Conservation (phyloP, 1,139 yeast species). For the Taphrina sp. region DNA sequence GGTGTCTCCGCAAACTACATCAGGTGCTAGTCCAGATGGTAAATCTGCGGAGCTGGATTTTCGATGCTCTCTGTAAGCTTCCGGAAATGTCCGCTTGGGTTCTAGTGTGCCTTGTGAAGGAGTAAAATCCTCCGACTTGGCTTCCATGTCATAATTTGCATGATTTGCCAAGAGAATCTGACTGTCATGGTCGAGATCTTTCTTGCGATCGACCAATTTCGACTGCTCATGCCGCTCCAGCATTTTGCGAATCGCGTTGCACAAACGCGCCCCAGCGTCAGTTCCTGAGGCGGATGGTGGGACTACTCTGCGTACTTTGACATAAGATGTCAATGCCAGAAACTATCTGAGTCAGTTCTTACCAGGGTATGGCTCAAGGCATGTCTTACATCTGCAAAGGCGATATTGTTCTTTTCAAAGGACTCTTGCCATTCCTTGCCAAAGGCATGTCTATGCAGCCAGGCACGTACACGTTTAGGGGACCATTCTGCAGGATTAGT, state of each 20-base stretch:
- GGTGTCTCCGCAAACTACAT: too few species aligned
- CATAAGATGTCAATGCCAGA: slow-evolving; percentile 20
- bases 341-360: slow-evolving; percentile 4
- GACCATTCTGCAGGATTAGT: slow-evolving; percentile 21
- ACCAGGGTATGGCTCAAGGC: background rate
- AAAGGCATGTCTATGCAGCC: slow-evolving; percentile 21
- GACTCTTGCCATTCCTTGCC: slow-evolving; percentile 29
- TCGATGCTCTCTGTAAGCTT: too few species aligned
- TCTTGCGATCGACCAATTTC: too few species aligned
- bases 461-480: slow-evolving; percentile 2
- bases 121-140: too few species aligned
- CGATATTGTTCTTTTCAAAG: slow-evolving; percentile 9
- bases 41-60: background rate
- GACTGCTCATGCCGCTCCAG: slow-evolving; percentile 26
- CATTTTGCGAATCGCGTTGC: slow-evolving; percentile 28
- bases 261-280: slow-evolving; percentile 27
- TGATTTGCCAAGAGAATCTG: too few species aligned
- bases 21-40: background rate
- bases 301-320: slow-evolving; percentile 27
- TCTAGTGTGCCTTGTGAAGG: too few species aligned
- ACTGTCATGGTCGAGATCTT: too few species aligned
- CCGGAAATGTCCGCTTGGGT: too few species aligned
- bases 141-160: too few species aligned
- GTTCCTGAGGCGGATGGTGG: slow-evolving; percentile 11
- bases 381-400: slow-evolving; percentile 6